Percentiles rank a stretch among this genome's conserved stretches.
Evolutionary conservation across 352 stramenopile genomes (phyloP).

Genomic region (Globisporangium radiosum): DNA sequence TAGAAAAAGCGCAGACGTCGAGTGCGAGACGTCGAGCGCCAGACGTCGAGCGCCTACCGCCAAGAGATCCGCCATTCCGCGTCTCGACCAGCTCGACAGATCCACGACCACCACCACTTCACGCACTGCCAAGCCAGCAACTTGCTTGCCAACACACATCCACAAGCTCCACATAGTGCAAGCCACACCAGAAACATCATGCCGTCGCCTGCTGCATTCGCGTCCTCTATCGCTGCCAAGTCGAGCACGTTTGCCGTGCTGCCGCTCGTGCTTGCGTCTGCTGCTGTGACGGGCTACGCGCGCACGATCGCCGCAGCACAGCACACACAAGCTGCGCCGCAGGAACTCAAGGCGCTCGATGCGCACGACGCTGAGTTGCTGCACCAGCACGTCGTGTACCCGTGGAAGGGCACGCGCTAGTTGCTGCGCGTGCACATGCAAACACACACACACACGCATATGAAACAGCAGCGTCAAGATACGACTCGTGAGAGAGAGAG

Average conservation of each 20-base stretch:
- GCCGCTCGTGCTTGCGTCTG: constrained; percentile 59
- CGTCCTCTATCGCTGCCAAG: constrained; percentile 24
- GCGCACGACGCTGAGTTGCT: constrained; percentile 35
- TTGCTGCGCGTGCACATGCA: too few relatives aligned
- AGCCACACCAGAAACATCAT: constrained; percentile 6
- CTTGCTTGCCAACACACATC: too few relatives aligned
- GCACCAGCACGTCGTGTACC: constrained; percentile 55
- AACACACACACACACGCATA: not conserved
- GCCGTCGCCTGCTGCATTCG: constrained; percentile 13
- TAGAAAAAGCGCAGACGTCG: too few relatives aligned
- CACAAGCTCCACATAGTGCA: not conserved
- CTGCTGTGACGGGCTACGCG: constrained; percentile 55
- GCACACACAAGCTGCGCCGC: constrained; percentile 26
- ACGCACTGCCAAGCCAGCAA: too few relatives aligned
- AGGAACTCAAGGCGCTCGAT: constrained; percentile 17
- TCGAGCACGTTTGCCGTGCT: constrained; percentile 36
- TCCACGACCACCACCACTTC: too few relatives aligned
- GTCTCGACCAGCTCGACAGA: too few relatives aligned
- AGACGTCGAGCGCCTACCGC: too few relatives aligned
- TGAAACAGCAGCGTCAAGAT: not conserved
- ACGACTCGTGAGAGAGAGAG: too few relatives aligned
- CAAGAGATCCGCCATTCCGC: too few relatives aligned
- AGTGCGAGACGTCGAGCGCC: too few relatives aligned
- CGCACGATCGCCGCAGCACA: constrained; percentile 32
- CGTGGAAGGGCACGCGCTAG: constrained; percentile 67